These are phyloP conservation scores for Cryptosporidium bovis DNA, from an alignment of 169 alveolate species.

Conservation along the genomic window DNA sequence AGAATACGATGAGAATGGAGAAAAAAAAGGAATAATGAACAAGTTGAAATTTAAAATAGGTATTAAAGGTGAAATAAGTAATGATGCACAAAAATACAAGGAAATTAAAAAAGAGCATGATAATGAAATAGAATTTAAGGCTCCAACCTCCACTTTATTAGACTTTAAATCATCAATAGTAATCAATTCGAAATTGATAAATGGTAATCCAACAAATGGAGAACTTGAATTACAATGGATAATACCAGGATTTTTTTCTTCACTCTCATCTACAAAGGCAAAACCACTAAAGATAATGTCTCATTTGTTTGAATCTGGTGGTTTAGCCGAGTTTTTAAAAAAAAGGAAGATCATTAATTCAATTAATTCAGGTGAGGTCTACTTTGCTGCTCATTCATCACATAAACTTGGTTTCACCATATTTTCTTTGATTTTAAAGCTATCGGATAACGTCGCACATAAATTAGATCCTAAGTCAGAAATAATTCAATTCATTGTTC, in stretches of 20 bases:
- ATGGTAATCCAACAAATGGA: conserved; percentile 6
- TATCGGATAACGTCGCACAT: conserved; percentile 20
- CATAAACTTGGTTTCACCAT: conserved; percentile 64
- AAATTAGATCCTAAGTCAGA: conserved; percentile 37
- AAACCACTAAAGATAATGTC: conserved; percentile 55
- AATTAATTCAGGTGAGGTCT: conserved; percentile 58
- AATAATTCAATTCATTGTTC: conserved; percentile 58
- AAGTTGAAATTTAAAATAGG: neutral
- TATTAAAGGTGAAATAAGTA: neutral
- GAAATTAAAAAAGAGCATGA: conserved; percentile 1
- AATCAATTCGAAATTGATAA: conserved; percentile 1
- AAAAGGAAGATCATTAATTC: conserved; percentile 43
- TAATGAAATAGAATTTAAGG: neutral
- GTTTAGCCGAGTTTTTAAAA: conserved; percentile 19
- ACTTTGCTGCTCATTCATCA: conserved; percentile 71
- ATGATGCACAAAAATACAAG: neutral
- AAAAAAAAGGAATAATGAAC: neutral
- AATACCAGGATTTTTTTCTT: conserved; percentile 47
- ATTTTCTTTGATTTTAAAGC: conserved; percentile 29
- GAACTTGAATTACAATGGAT: conserved; percentile 70
- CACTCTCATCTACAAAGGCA: conserved; percentile 45
- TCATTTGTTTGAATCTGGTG: conserved; percentile 49
- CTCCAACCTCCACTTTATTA: conserved; percentile 10
- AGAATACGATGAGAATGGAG: neutral
- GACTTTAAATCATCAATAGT: conserved; percentile 44